Evolutionary conservation across 176 grass and related monocot species (phyloP).

Genomic region (Hordeum vulgare): DNA sequence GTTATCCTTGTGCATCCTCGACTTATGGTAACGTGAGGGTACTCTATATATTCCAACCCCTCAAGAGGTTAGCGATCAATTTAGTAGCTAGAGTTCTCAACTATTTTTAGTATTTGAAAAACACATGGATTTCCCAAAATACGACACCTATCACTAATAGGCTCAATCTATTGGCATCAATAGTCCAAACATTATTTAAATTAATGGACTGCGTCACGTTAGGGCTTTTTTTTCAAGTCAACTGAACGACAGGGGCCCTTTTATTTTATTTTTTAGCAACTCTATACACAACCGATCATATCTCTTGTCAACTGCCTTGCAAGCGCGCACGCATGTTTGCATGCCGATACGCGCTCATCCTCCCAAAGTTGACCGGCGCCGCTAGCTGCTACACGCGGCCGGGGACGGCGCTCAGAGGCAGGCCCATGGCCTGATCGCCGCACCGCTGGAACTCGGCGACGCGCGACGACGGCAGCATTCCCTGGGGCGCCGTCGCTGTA

Average conservation of each 20-base stretch:
- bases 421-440: not conserved
- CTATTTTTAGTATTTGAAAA: too few relatives aligned
- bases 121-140: too few relatives aligned
- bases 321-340: not conserved
- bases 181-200: too few relatives aligned
- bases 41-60: too few relatives aligned
- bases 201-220: too few relatives aligned
- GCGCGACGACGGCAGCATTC: not conserved
- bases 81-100: too few relatives aligned
- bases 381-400: not conserved
- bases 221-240: too few relatives aligned
- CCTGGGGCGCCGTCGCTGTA: not conserved
- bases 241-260: not conserved
- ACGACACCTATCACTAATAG: too few relatives aligned
- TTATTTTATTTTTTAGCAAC: not conserved
- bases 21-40: too few relatives aligned
- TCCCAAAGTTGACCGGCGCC: not conserved
- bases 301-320: not conserved
- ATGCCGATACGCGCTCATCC: not conserved
- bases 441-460: slow-evolving; percentile 13
- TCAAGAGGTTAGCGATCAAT: too few relatives aligned
- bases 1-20: too few relatives aligned
- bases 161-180: too few relatives aligned
- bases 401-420: not conserved
- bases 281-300: not conserved